phyloP scores from a whole-genome alignment of 805 yeast species.

The Metschnikowia shivogae region DNA sequence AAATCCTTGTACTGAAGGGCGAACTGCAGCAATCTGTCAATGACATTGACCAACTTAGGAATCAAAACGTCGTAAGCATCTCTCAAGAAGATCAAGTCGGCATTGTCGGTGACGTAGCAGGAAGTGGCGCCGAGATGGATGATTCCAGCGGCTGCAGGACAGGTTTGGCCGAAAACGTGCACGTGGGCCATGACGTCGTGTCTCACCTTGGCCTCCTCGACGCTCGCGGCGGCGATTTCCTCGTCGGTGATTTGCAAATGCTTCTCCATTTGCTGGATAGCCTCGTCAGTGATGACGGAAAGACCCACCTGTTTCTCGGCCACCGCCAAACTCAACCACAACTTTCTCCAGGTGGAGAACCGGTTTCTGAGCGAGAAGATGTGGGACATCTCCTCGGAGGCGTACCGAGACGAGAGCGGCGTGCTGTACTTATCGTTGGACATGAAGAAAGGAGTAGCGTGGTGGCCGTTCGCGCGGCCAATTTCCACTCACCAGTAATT shows the following conservation, averaged over 20 bases:
- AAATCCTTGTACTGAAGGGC: constrained; percentile 90
- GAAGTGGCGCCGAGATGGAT: constrained; percentile 98
- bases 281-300: constrained; percentile 80
- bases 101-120: constrained; percentile 96
- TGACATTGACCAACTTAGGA: constrained; percentile 94
- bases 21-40: constrained; percentile 81
- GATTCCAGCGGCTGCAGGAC: constrained; percentile 96
- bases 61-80: constrained; percentile 90
- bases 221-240: constrained; percentile 83
- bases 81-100: constrained; percentile 92
- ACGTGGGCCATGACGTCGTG: constrained; percentile 99
- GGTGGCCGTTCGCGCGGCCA: neutral
- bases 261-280: constrained; percentile 76
- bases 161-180: constrained; percentile 86
- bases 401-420: constrained; percentile 94
- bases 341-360: constrained; percentile 96
- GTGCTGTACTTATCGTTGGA: constrained; percentile 76
- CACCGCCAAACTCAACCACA: constrained; percentile 92
- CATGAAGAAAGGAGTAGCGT: constrained; percentile 19
- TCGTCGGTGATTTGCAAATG: constrained; percentile 86
- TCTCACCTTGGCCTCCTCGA: constrained; percentile 95
- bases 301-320: constrained; percentile 94
- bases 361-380: constrained; percentile 91
- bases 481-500: neutral
- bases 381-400: constrained; percentile 94